phyloP scores from a whole-genome alignment of 176 grass and related monocot species.

The Triticum monococcum region DNA sequence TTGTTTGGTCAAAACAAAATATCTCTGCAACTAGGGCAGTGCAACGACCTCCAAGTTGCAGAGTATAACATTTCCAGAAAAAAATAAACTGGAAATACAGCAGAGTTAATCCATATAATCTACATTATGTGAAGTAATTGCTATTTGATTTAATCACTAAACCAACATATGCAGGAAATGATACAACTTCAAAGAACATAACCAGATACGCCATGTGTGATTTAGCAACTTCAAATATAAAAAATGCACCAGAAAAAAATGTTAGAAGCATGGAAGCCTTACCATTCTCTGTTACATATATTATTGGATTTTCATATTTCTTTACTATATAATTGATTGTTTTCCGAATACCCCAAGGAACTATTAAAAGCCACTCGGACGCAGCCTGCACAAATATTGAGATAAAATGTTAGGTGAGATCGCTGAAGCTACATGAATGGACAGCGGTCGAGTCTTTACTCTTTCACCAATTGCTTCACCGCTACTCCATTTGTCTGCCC shows the following conservation, averaged over 20 bases:
- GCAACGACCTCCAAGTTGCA: background rate
- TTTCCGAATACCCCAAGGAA: conserved; percentile 91
- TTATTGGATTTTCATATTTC: conserved; percentile 61
- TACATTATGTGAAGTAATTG: background rate
- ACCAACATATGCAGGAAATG: background rate
- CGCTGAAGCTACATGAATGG: background rate
- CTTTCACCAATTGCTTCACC: conserved; percentile 92
- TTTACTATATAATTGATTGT: conserved; percentile 66
- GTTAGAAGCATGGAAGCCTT: conserved; percentile 23
- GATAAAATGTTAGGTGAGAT: conserved; percentile 20
- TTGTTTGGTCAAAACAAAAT: background rate
- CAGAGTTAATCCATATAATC: background rate
- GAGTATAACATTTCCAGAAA: background rate
- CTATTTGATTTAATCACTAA: background rate
- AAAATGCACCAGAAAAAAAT: background rate
- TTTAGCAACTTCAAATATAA: background rate
- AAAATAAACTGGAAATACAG: background rate
- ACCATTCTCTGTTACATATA: conserved; percentile 98
- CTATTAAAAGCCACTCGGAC: conserved; percentile 92
- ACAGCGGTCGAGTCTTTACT: conserved; percentile 46
- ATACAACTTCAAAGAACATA: background rate
- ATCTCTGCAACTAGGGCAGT: background rate
- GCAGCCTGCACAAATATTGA: conserved; percentile 71
- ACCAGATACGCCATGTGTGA: background rate
- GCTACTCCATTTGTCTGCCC: conserved; percentile 55